phyloP scores from a whole-genome alignment of 179 eudicot genomes.

The Dionaea muscipula region DNA sequence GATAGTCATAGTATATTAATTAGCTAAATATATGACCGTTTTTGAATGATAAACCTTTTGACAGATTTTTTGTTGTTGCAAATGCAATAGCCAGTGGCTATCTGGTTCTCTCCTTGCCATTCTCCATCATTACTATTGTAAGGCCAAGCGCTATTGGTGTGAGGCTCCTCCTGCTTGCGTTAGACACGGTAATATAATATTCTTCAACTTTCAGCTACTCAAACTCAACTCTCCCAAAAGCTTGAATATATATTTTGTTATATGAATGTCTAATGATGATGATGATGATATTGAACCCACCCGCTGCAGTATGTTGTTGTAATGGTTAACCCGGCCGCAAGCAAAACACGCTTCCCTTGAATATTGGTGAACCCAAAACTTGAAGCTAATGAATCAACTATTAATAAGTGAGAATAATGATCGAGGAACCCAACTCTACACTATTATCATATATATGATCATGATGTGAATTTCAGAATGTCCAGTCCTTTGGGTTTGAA shows the following conservation, averaged over 20 bases:
- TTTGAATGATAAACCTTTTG: background rate
- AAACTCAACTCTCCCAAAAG: too few relatives aligned
- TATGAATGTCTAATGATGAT: too few relatives aligned
- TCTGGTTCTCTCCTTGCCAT: slow-evolving; percentile 71
- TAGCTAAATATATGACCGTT: background rate
- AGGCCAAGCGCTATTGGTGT: slow-evolving; percentile 49
- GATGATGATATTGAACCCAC: too few relatives aligned
- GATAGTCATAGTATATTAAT: too few relatives aligned
- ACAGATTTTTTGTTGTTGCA: slow-evolving; percentile 76
- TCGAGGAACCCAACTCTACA: background rate
- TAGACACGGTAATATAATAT: slow-evolving; percentile 51
- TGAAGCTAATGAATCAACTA: too few relatives aligned
- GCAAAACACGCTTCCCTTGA: too few relatives aligned
- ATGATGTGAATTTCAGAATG: too few relatives aligned
- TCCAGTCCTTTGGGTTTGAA: background rate
- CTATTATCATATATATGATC: background rate
- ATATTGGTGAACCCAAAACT: background rate
- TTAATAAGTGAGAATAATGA: too few relatives aligned
- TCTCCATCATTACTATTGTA: slow-evolving; percentile 65
- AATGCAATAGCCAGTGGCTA: slow-evolving; percentile 65
- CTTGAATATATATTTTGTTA: too few relatives aligned
- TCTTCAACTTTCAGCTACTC: too few relatives aligned
- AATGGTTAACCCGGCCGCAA: too few relatives aligned
- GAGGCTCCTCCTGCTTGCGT: slow-evolving; percentile 63
- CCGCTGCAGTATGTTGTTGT: too few relatives aligned